These are phyloP conservation scores for Colletotrichum filicis DNA, from an alignment of 2,329 filamentous ascomycete species.

Conservation along the genomic window DNA sequence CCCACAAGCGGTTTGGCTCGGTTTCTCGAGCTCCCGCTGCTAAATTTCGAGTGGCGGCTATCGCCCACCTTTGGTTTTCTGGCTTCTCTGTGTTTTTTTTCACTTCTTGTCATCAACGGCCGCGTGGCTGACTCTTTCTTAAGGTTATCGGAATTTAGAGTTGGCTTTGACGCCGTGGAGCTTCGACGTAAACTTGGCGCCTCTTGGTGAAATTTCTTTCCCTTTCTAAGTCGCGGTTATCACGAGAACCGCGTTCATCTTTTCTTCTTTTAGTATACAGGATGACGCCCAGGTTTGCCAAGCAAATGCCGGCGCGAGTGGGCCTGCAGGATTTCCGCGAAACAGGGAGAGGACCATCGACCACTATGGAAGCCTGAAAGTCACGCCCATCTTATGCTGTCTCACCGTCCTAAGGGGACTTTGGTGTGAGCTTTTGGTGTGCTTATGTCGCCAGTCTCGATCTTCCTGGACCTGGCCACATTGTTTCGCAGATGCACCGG, in stretches of 20 bases:
- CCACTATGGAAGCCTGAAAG: neutral
- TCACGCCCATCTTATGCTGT: neutral
- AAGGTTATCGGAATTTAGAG: neutral
- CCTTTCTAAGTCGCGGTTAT: neutral
- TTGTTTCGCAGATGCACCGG: neutral
- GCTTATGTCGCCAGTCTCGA: constrained; percentile 7
- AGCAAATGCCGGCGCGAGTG: constrained; percentile 2
- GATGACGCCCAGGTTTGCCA: constrained; percentile 17
- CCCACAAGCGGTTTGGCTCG: neutral
- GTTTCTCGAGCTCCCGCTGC: constrained; percentile 4
- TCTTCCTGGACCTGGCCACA: neutral
- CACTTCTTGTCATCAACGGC: neutral
- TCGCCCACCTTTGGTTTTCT: neutral
- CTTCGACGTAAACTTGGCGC: too few species aligned
- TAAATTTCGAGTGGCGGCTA: neutral
- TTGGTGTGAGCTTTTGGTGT: neutral
- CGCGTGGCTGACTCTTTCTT: neutral
- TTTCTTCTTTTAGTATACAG: neutral
- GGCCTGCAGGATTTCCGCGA: constrained; percentile 25
- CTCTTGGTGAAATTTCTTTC: neutral
- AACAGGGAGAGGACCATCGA: neutral
- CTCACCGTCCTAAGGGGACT: neutral
- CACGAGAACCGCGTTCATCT: neutral
- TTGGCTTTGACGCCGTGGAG: neutral
- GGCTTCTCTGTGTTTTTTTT: neutral